Evolutionary conservation across 1,284 basidiomycete species (phyloP).

Genomic region (Ustilago crameri): DNA sequence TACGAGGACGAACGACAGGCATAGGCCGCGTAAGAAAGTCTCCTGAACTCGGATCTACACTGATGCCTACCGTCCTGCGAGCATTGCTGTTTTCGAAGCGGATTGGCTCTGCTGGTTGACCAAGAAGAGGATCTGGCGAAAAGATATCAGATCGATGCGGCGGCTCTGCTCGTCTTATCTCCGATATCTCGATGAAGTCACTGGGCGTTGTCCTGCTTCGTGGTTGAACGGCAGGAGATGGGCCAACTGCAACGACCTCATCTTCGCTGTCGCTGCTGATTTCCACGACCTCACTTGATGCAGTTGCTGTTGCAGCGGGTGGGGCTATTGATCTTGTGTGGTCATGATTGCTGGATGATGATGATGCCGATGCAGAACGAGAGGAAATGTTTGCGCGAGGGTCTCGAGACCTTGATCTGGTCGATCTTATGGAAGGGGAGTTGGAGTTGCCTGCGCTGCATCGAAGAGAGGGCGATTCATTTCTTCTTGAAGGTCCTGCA

Average conservation of each 20-base stretch:
- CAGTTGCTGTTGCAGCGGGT: neutral
- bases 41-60: constrained; percentile 29
- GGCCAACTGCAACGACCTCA: constrained; percentile 15
- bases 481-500: constrained; percentile 19
- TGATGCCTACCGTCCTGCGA: constrained; percentile 21
- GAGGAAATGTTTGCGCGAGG: neutral
- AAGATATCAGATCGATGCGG: constrained; percentile 13
- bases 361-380: constrained; percentile 6
- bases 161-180: constrained; percentile 13
- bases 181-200: constrained; percentile 31
- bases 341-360: constrained; percentile 6
- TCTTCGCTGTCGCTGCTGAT: constrained; percentile 46
- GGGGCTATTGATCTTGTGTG: neutral
- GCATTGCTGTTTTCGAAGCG: constrained; percentile 1
- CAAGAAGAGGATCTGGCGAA: constrained; percentile 18
- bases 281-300: constrained; percentile 21
- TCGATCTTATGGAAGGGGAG: neutral
- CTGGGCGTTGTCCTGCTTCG: neutral
- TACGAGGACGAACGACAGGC: constrained; percentile 26
- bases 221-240: neutral
- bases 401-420: constrained; percentile 1
- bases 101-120: constrained; percentile 15
- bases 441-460: neutral
- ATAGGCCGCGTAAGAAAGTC: constrained; percentile 34
- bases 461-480: constrained; percentile 13